A percentile compares a stretch with the other conserved stretches of the same genome.
phyloP scores from a whole-genome alignment of 1,284 basidiomycete genomes.

The Heterobasidion parviporum region DNA sequence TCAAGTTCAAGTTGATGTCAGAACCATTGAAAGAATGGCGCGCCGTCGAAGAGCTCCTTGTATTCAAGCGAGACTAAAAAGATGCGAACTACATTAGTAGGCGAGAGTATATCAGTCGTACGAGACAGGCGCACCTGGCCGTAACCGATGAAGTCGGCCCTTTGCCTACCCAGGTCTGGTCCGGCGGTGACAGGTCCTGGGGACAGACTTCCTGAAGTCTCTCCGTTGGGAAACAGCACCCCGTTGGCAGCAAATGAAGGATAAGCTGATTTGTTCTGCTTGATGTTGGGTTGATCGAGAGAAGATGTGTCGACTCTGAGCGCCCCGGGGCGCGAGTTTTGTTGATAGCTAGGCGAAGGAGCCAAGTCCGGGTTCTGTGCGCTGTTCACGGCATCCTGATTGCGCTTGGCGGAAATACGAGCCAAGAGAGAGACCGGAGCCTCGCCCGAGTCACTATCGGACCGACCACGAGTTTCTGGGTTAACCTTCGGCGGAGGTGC shows the following conservation, averaged over 20 bases:
- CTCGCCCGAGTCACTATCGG: constrained; percentile 71
- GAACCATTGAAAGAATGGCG: constrained; percentile 69
- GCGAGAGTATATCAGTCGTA: constrained; percentile 5
- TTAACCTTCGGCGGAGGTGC: constrained; percentile 36
- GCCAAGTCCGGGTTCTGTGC: constrained; percentile 37
- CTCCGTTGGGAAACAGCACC: constrained; percentile 54
- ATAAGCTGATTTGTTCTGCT: constrained; percentile 67
- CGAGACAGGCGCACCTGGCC: constrained; percentile 42
- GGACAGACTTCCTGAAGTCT: constrained; percentile 53
- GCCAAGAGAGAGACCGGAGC: constrained; percentile 61
- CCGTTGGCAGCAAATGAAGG: constrained; percentile 69
- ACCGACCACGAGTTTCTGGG: constrained; percentile 57
- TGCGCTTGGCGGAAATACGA: constrained; percentile 62
- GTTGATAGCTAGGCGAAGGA: constrained; percentile 28
- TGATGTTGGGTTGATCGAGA: constrained; percentile 45
- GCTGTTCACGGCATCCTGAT: constrained; percentile 35
- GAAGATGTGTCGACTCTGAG: constrained; percentile 66
- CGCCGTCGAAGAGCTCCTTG: constrained; percentile 42
- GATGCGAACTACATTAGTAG: constrained; percentile 2
- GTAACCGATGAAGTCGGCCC: constrained; percentile 64
- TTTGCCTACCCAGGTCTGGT: constrained; percentile 70
- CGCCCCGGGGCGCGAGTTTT: constrained; percentile 44
- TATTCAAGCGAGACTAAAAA: constrained; percentile 32
- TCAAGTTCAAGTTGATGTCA: constrained; percentile 52
- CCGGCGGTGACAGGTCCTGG: constrained; percentile 75